Percentiles rank a stretch among this genome's conserved stretches.
phyloP scores from a whole-genome alignment of 2,329 filamentous ascomycete species.

The Penicillium sp. region DNA sequence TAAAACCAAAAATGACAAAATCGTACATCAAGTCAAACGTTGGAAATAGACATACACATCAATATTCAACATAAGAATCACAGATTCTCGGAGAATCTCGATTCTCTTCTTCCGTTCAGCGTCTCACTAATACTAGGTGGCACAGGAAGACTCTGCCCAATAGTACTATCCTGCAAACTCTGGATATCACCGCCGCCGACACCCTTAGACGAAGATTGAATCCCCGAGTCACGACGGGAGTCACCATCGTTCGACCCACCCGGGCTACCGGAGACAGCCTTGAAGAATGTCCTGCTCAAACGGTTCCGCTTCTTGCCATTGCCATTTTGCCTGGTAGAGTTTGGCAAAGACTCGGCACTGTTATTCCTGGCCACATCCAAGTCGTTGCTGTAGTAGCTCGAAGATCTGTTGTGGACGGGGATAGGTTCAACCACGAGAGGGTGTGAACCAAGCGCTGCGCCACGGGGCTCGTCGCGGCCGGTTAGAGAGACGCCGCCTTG shows the following conservation, averaged over 20 bases:
- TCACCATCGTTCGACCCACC: slow-evolving; percentile 21
- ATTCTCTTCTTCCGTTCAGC: slow-evolving; percentile 31
- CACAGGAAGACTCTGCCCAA: slow-evolving; percentile 30
- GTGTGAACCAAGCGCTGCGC: slow-evolving; percentile 33
- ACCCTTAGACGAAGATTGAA: slow-evolving; percentile 8
- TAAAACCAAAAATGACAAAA: background rate
- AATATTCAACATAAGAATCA: slow-evolving; percentile 20
- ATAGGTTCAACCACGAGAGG: slow-evolving; percentile 29
- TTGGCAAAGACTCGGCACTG: slow-evolving; percentile 13
- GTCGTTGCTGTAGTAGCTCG: slow-evolving; percentile 13
- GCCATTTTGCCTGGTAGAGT: slow-evolving; percentile 13
- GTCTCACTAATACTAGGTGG: slow-evolving; percentile 31
- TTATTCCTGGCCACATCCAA: slow-evolving; percentile 15
- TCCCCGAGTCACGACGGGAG: slow-evolving; percentile 8
- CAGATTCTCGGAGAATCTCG: slow-evolving; percentile 39
- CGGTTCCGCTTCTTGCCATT: slow-evolving; percentile 24
- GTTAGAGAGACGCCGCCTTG: slow-evolving; percentile 23
- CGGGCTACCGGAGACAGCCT: slow-evolving; percentile 23
- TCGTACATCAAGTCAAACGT: background rate
- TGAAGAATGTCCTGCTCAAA: slow-evolving; percentile 29
- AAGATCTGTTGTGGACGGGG: slow-evolving; percentile 14
- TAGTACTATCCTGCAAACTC: slow-evolving; percentile 29
- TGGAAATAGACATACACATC: slow-evolving; percentile 7
- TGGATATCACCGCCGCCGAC: slow-evolving; percentile 20
- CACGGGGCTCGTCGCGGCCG: slow-evolving; percentile 17